Base-by-base conservation (phyloP, 805 yeast species). In the Ogataea paradorogensis region DNA sequence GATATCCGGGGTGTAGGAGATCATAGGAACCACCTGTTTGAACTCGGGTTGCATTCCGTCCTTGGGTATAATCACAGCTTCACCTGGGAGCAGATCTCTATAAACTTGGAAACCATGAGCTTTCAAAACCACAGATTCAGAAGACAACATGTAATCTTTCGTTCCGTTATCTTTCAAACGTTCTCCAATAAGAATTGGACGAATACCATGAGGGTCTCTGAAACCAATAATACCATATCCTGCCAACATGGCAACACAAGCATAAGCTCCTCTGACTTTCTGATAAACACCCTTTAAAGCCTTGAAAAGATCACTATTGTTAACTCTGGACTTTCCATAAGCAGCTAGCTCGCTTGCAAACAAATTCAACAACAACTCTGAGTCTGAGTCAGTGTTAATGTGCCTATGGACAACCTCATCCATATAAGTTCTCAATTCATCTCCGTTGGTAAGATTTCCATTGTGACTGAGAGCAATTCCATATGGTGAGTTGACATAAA, bases 331-430 rank as follows among this genome's bases (percentile, higher is more conserved):
- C 69, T 93, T 93, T 71, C 90, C 88, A 64, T 86, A 84, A 53
- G 84, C 84, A 49, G 88, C 96, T 53, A 93, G 72, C 62, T 89
- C 95, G 35, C 90, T 76, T 7, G 98, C 99, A 66, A 93, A 89
- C 24, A 91, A 73, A 62, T 93, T 93, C 51, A 90, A 67, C 59
- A 93, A 69, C 45, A 93, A 74, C 69, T 93, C 99, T 2, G 95
- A 85, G 67, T 93, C 99, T 25, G 93, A 83, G 62, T 93, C 99
- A 6, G 99, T 93, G 68, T 93, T 93, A 61, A 93, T 89, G 59
- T 93, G 99, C 58, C 99, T 83, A 65, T 93, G 99, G 24, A 88
- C 97, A 33, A 75, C 86, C 62, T 88, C 95, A 62, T 93, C 99
- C 69, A 93, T 74, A 59, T 84, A 84, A 52, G 78, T 70, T 54